Conservation (phyloP, 306 rosid genomes). For the Alnus glutinosa region DNA sequence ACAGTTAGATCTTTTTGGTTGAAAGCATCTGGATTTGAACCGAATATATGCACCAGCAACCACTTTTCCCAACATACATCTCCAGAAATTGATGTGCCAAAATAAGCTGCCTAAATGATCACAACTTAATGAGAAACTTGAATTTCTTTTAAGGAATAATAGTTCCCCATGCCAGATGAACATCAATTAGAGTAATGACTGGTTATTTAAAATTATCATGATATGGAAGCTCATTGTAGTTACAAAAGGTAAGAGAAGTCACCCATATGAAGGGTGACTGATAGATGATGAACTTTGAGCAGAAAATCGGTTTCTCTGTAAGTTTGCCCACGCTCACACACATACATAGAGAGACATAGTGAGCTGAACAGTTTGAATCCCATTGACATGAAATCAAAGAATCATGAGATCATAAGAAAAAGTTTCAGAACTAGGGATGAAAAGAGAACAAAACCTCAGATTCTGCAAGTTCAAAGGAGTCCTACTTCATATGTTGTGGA, state of each 20-base stretch:
- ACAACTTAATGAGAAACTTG: background rate
- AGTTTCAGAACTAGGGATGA: background rate
- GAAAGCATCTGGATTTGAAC: background rate
- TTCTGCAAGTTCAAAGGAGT: background rate
- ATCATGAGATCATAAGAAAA: background rate
- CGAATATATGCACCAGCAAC: background rate
- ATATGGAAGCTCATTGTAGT: background rate
- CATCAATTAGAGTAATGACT: background rate
- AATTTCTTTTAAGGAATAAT: background rate
- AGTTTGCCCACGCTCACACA: background rate
- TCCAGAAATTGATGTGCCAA: background rate
- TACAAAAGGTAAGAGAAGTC: background rate
- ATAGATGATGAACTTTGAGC: conserved; percentile 4
- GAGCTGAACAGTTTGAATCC: background rate
- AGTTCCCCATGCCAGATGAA: background rate
- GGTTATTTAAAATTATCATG: background rate
- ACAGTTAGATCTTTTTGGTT: background rate
- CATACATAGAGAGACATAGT: background rate
- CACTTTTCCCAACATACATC: background rate
- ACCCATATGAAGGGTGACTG: background rate
- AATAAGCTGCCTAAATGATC: conserved; percentile 7
- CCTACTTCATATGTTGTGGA: background rate
- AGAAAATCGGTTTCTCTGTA: background rate
- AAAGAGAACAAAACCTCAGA: background rate
- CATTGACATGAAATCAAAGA: background rate